Evolutionary conservation across 768 basidiomycete genomes (phyloP), one percentile per base, ranked within the genome.

Genomic region (Boletus tomentosulus): DNA sequence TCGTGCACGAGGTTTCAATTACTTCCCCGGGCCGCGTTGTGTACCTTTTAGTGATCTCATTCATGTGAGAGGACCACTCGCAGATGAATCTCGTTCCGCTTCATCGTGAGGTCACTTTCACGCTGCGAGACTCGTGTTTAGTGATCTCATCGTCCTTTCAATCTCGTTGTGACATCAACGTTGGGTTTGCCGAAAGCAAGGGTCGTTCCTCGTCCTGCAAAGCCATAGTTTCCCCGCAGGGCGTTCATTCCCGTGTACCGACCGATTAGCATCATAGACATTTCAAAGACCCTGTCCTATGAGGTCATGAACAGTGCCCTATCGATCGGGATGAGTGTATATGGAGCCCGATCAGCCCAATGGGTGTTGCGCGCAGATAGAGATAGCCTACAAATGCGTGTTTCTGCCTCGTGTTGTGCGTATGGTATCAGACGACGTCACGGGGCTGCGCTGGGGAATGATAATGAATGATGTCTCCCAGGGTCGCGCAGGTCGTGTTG

Each of bases 1-100:
- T 41, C 35, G 48, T 48, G 58, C 61, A 63, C 62, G 62, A 63
- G 61, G 50, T 57, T 55, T 53, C 42, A 62, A 56, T 55, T 54
- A 49, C 55, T 48, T 49, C 54, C 62, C 49, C 57, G 56, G 62
- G 54, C 62, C 59, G 61, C 35, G 50, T 34, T 52, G 52, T 27
- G 60, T 59, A 6, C 47, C 57, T 62, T 13, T 43, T 42, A 48
- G 46, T 55, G 48, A 55, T 59, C 53, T 43, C 25, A 37, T 37
- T 19, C 19, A 19, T 19, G 19, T 19, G 19, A 19, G 19, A 19
- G 19, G 19, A 13, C 35, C 41, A 30, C 19, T 19, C 16, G 44
- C 37, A 46, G 37, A 54, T 41, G 39, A 46, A 19, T 15, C 47
- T 34, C 47, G 49, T 19, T 19, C 19, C 19, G 19, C 19, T 19